These are phyloP conservation scores for Cutaneotrichosporon sp. DNA, from an alignment of 1,284 basidiomycete species.

Conservation along the genomic window DNA sequence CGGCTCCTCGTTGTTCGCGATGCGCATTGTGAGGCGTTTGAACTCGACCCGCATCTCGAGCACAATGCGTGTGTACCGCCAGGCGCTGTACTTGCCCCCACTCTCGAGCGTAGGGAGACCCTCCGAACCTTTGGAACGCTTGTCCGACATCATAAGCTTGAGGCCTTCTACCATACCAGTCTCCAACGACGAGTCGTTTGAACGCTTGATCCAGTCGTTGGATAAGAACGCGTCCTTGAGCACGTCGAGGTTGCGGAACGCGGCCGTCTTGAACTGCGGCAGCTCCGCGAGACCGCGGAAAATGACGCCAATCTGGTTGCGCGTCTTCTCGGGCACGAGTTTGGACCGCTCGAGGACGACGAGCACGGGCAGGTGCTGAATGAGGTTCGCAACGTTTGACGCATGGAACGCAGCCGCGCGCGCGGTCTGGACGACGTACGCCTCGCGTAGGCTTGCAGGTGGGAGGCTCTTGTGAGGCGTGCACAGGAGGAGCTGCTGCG, in stretches of 20 bases:
- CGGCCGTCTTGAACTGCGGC: conserved; percentile 50
- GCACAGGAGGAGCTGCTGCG: conserved; percentile 42
- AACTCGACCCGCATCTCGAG: conserved; percentile 51
- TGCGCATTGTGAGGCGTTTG: conserved; percentile 44
- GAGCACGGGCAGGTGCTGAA: conserved; percentile 44
- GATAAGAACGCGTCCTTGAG: conserved; percentile 51
- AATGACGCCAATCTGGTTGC: conserved; percentile 30
- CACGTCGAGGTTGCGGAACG: conserved; percentile 46
- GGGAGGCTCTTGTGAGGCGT: conserved; percentile 34
- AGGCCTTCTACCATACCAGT: conserved; percentile 49
- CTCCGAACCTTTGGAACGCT: conserved; percentile 24
- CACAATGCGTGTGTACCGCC: conserved; percentile 50
- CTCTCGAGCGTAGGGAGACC: conserved; percentile 32
- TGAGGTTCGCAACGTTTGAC: conserved; percentile 35
- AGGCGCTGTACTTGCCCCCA: conserved; percentile 41
- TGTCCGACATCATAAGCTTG: conserved; percentile 50
- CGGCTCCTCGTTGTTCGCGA: conserved; percentile 39
- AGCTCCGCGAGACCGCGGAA: conserved; percentile 38
- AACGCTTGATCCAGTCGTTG: conserved; percentile 45
- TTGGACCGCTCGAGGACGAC: conserved; percentile 38
- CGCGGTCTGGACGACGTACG: conserved; percentile 41
- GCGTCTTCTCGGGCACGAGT: conserved; percentile 29
- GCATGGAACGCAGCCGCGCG: conserved; percentile 38
- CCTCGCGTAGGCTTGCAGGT: conserved; percentile 38
- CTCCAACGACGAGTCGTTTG: conserved; percentile 37